Conservation (phyloP, 306 rosid species). For the Ormosia semicastrata region DNA sequence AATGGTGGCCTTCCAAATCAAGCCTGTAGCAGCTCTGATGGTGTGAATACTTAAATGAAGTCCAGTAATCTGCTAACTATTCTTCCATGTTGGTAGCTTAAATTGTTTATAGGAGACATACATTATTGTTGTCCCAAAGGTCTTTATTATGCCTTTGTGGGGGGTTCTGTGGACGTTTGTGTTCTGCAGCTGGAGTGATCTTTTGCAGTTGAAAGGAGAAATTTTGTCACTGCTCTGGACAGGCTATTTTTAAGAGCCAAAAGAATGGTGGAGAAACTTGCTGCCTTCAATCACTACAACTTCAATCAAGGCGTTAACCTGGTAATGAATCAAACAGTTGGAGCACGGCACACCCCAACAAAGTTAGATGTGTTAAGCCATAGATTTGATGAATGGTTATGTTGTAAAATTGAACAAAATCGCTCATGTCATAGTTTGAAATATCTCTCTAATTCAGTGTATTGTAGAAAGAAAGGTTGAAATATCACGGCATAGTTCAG, state of each 20-base stretch:
- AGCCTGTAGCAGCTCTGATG: constrained; percentile 95
- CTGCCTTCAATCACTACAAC: not conserved
- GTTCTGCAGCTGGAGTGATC: constrained; percentile 15
- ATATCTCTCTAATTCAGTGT: constrained; percentile 15
- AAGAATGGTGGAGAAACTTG: constrained; percentile 7
- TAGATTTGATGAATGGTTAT: constrained; percentile 8
- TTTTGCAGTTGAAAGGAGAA: constrained; percentile 30
- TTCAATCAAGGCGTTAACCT: constrained; percentile 1
- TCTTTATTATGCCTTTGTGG: constrained; percentile 19
- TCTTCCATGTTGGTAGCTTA: constrained; percentile 32
- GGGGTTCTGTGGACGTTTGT: not conserved
- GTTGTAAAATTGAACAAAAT: constrained; percentile 29
- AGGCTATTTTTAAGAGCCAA: constrained; percentile 20
- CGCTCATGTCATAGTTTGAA: not conserved
- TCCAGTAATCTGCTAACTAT: constrained; percentile 34
- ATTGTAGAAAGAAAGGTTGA: constrained; percentile 44
- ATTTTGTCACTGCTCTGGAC: not conserved
- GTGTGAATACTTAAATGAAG: constrained; percentile 63
- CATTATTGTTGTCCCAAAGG: constrained; percentile 18
- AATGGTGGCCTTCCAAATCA: constrained; percentile 74
- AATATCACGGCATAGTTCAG: constrained; percentile 6
- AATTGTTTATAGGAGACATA: constrained; percentile 1
- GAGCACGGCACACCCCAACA: not conserved
- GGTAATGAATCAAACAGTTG: not conserved
- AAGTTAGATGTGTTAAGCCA: constrained; percentile 13